Conservation (phyloP, 2,329 filamentous ascomycete species). For the Fusarium verticillioides region DNA sequence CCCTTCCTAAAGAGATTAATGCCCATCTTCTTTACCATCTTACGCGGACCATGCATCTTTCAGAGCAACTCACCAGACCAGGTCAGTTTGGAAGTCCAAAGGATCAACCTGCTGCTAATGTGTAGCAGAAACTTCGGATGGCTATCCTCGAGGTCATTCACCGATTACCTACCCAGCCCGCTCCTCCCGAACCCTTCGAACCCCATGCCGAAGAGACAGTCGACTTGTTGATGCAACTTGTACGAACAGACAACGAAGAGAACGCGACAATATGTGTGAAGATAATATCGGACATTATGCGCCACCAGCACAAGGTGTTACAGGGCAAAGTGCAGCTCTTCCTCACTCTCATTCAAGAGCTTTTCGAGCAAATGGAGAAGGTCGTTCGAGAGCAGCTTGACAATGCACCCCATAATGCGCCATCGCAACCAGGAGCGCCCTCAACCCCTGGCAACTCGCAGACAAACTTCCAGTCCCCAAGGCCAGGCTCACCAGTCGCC, state of each 20-base stretch:
- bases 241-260: slow-evolving; percentile 94
- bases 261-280: slow-evolving; percentile 99
- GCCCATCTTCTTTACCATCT: slow-evolving; percentile 86
- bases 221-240: slow-evolving; percentile 87
- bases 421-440: slow-evolving; percentile 66
- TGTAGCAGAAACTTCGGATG: slow-evolving; percentile 81
- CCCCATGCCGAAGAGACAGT: slow-evolving; percentile 89
- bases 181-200: slow-evolving; percentile 83
- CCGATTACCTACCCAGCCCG: slow-evolving; percentile 77
- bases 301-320: slow-evolving; percentile 88
- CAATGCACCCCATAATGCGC: slow-evolving; percentile 68
- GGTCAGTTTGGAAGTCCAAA: slow-evolving; percentile 58
- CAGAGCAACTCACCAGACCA: slow-evolving; percentile 91
- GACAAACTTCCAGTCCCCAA: slow-evolving; percentile 84
- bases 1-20: slow-evolving; percentile 88
- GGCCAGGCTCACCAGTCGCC: slow-evolving; percentile 88
- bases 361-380: slow-evolving; percentile 94
- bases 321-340: slow-evolving; percentile 86
- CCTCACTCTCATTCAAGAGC: slow-evolving; percentile 89
- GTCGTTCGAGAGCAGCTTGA: slow-evolving; percentile 97
- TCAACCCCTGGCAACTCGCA: slow-evolving; percentile 74
- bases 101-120: slow-evolving; percentile 28
- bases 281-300: slow-evolving; percentile 95
- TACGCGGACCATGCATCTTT: slow-evolving; percentile 89
- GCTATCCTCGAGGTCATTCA: slow-evolving; percentile 95